Conservation (phyloP, 108 stramenopile species). For the Cyclostephanos tholiformis region DNA sequence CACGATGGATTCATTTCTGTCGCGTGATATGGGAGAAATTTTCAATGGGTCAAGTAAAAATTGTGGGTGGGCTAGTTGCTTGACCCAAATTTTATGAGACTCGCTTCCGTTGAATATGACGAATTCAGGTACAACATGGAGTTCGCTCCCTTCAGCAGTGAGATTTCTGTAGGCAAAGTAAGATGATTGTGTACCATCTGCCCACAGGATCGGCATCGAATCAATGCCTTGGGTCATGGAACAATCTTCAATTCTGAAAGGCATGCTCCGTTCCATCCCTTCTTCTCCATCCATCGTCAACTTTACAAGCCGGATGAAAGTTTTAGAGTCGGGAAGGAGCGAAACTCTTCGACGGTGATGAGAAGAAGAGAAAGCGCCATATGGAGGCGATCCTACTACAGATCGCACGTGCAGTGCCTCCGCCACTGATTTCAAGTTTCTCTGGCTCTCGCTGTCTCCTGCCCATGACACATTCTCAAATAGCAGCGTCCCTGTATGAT, state of each 20-base stretch:
- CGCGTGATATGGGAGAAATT: conserved; percentile 43
- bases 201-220: conserved; percentile 75
- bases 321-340: conserved; percentile 64
- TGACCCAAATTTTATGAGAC: conserved; percentile 45
- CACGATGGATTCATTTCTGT: conserved; percentile 48
- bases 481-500: conserved; percentile 81
- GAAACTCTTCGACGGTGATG: conserved; percentile 62
- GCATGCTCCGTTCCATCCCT: conserved; percentile 62
- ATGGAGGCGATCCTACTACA: conserved; percentile 39
- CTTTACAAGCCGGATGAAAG: conserved; percentile 60
- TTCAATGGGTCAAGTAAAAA: conserved; percentile 42
- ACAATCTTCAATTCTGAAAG: conserved; percentile 74
- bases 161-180: conserved; percentile 79
- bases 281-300: conserved; percentile 79
- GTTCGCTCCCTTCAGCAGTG: conserved; percentile 66
- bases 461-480: conserved; percentile 54
- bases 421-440: conserved; percentile 16
- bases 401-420: background rate
- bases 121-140: conserved; percentile 86
- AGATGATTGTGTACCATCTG: conserved; percentile 58
- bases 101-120: conserved; percentile 80
- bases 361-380: conserved; percentile 70
- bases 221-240: conserved; percentile 72
- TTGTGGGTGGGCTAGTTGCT: conserved; percentile 28
- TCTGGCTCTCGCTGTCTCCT: conserved; percentile 13